These are phyloP conservation scores for Marasmius sp. DNA, from an alignment of 1,284 basidiomycete species.

Conservation along the genomic window DNA sequence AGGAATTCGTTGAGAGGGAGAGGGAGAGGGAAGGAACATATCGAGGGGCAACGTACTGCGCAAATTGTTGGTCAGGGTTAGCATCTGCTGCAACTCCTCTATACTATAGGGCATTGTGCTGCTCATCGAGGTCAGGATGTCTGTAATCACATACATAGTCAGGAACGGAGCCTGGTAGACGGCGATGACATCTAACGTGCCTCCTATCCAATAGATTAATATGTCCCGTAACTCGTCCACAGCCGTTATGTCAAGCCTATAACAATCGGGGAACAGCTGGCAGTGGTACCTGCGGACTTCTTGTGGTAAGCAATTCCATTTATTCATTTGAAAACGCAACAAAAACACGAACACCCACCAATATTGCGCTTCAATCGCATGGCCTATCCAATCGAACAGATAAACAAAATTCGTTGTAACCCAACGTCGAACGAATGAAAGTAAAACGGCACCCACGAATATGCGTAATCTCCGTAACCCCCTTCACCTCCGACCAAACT, in stretches of 20 bases:
- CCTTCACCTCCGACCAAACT: constrained; percentile 30
- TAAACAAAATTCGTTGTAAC: no score
- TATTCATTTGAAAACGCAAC: neutral
- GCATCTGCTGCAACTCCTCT: constrained; percentile 34
- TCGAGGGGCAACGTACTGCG: constrained; percentile 28
- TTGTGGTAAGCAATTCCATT: neutral
- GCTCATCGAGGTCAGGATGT: constrained; percentile 38
- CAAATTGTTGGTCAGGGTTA: constrained; percentile 32
- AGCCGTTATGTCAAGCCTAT: constrained; percentile 31
- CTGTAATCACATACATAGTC: no score
- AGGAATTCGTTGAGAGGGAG: neutral
- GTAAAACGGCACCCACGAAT: constrained; percentile 32
- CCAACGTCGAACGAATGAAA: no score
- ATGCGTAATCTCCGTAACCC: constrained; percentile 35
- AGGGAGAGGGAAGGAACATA: constrained; percentile 1
- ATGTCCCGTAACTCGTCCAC: constrained; percentile 46
- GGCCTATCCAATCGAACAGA: constrained; percentile 29
- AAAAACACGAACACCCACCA: constrained; percentile 35
- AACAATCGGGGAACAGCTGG: constrained; percentile 46
- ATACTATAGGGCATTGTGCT: constrained; percentile 41
- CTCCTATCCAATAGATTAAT: constrained; percentile 45
- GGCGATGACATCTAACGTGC: constrained; percentile 26
- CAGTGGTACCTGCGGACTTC: constrained; percentile 44
- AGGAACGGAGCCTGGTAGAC: neutral
- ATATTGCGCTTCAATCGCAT: constrained; percentile 50